These are phyloP conservation scores for Candida insectorum DNA, from an alignment of 805 yeast genomes.

Conservation along the genomic window DNA sequence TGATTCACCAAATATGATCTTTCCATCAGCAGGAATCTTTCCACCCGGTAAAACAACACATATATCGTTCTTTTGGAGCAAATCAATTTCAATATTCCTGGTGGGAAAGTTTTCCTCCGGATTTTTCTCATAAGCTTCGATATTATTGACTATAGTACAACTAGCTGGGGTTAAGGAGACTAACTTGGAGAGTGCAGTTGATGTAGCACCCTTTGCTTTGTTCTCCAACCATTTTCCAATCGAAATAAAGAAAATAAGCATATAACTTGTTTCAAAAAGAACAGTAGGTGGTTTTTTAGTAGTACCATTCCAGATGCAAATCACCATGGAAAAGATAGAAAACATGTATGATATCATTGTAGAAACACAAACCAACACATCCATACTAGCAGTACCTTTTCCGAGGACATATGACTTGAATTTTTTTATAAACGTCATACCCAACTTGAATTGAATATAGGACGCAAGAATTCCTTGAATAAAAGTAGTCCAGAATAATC, in stretches of 20 bases:
- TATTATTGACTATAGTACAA: slow-evolving; percentile 59
- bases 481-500: slow-evolving; percentile 62
- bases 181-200: slow-evolving; percentile 79
- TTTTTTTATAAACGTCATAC: slow-evolving; percentile 61
- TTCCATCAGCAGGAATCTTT: slow-evolving; percentile 90
- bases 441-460: slow-evolving; percentile 65
- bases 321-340: slow-evolving; percentile 60
- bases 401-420: slow-evolving; percentile 64
- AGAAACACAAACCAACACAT: slow-evolving; percentile 79
- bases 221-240: slow-evolving; percentile 91
- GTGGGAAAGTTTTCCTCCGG: slow-evolving; percentile 29
- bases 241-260: slow-evolving; percentile 81
- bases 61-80: slow-evolving; percentile 73
- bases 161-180: slow-evolving; percentile 76
- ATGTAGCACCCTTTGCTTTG: slow-evolving; percentile 90
- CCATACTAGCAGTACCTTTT: slow-evolving; percentile 79
- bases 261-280: slow-evolving; percentile 81
- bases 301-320: slow-evolving; percentile 43
- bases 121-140: slow-evolving; percentile 15
- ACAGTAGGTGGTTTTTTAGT: slow-evolving; percentile 55
- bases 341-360: slow-evolving; percentile 75
- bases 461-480: slow-evolving; percentile 56
- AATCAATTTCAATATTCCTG: slow-evolving; percentile 62
- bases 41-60: slow-evolving; percentile 82
- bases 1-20: slow-evolving; percentile 69